These are phyloP conservation scores for Papiliotrema fonsecae DNA, from an alignment of 1,284 basidiomycete species.

Conservation along the genomic window DNA sequence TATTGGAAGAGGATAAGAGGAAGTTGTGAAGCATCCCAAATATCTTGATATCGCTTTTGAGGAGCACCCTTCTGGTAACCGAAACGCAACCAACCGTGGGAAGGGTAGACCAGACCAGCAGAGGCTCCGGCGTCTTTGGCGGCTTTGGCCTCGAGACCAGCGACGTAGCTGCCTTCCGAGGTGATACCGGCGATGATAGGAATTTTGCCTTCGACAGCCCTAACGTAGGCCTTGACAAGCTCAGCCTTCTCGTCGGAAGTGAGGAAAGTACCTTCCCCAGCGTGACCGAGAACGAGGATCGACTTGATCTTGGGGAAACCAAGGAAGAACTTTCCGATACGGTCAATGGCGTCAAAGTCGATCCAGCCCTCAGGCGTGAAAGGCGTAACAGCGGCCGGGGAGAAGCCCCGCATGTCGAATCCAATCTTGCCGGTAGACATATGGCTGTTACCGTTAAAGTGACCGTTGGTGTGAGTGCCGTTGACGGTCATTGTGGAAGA, in stretches of 20 bases:
- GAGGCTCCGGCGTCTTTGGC: conserved; percentile 14
- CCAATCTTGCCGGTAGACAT: conserved; percentile 1
- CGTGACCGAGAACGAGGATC: conserved; percentile 13
- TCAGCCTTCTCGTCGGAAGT: conserved; percentile 8
- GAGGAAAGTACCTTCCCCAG: conserved; percentile 12
- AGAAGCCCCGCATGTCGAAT: conserved; percentile 11
- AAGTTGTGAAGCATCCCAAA: conserved; percentile 8
- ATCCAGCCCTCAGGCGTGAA: conserved; percentile 12
- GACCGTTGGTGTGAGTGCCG: conserved; percentile 2
- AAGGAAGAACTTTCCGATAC: conserved; percentile 10
- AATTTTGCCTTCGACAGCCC: conserved; percentile 11
- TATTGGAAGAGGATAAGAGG: conserved; percentile 15
- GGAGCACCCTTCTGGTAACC: conserved; percentile 17
- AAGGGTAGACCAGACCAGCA: conserved; percentile 11
- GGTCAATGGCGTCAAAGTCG: conserved; percentile 13
- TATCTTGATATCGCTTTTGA: conserved; percentile 10
- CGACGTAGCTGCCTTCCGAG: conserved; percentile 12
- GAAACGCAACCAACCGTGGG: conserved; percentile 14
- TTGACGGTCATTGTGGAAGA: neutral
- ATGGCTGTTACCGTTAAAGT: neutral
- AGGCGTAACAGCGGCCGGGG: conserved; percentile 15
- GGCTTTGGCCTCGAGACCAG: conserved; percentile 12
- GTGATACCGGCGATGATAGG: conserved; percentile 15
- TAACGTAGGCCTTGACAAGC: conserved; percentile 12
- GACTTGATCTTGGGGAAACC: conserved; percentile 8